Conservation (phyloP, 2,329 filamentous ascomycete species). For the Arthrobotrys entomopaga region DNA sequence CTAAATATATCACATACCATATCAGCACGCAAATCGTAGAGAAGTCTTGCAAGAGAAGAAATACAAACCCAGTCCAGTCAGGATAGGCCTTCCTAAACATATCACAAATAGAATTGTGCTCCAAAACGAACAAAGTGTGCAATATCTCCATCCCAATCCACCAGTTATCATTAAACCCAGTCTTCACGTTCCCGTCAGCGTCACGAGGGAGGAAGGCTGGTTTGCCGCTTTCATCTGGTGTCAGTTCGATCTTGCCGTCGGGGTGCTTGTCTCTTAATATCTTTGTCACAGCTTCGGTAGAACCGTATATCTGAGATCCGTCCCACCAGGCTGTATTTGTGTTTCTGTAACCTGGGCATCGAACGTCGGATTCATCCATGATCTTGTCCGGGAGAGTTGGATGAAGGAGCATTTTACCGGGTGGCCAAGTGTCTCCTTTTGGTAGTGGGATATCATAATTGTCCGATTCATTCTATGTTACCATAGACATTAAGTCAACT, state of each 20-base stretch:
- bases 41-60: too few relatives aligned
- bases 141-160: constrained; percentile 65
- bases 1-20: too few relatives aligned
- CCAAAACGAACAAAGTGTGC: constrained; percentile 65
- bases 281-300: constrained; percentile 61
- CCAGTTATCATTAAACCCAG: constrained; percentile 65
- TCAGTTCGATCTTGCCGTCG: constrained; percentile 63
- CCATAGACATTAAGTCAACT: background rate
- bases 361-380: constrained; percentile 61
- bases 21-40: too few relatives aligned
- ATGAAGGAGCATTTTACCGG: constrained; percentile 61
- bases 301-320: constrained; percentile 65
- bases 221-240: constrained; percentile 58
- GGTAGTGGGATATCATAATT: constrained; percentile 61
- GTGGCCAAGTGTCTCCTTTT: constrained; percentile 61
- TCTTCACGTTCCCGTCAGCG: constrained; percentile 61
- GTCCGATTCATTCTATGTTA: constrained; percentile 57
- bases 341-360: constrained; percentile 64
- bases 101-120: constrained; percentile 65
- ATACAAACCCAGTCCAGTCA: constrained; percentile 60
- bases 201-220: constrained; percentile 63
- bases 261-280: constrained; percentile 61
- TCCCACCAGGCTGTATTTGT: constrained; percentile 65
- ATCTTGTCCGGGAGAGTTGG: constrained; percentile 61
- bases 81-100: constrained; percentile 61